These are phyloP conservation scores for Phytophthora europaea DNA, from an alignment of 352 stramenopile genomes.

Conservation along the genomic window DNA sequence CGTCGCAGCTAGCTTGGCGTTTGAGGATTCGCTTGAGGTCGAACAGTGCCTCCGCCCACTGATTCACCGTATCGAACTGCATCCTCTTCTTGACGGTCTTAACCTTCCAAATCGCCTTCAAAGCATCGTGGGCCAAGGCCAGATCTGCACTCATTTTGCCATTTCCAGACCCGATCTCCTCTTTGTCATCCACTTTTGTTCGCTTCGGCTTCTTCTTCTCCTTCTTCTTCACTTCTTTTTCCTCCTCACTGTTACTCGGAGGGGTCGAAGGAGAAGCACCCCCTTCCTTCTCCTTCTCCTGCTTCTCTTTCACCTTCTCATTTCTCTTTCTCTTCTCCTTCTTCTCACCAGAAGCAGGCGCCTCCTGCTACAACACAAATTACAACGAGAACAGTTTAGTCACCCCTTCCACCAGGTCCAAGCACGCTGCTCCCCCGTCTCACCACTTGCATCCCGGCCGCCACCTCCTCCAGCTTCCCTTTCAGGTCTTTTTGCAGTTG, in stretches of 20 bases:
- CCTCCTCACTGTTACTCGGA: slow-evolving; percentile 1
- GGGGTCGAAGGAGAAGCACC: not conserved
- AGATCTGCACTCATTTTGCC: slow-evolving; percentile 16
- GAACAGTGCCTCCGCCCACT: slow-evolving; percentile 24
- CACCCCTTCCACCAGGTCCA: not conserved
- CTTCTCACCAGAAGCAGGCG: not conserved
- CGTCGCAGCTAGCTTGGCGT: slow-evolving; percentile 14
- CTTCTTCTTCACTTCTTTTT: slow-evolving; percentile 1
- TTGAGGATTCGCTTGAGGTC: slow-evolving; percentile 30
- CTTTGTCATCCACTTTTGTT: not conserved
- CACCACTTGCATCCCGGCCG: slow-evolving; percentile 20
- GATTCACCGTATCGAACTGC: not conserved
- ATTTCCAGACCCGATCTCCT: not conserved
- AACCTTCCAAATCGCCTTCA: slow-evolving; percentile 18
- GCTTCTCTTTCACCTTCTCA: not conserved
- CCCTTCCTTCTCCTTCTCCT: not conserved
- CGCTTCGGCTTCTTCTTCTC: slow-evolving; percentile 23
- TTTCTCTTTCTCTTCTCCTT: slow-evolving; percentile 10
- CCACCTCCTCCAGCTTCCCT: slow-evolving; percentile 25
- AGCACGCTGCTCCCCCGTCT: not conserved
- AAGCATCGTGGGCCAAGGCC: slow-evolving; percentile 18
- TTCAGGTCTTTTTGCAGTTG: slow-evolving; percentile 25
- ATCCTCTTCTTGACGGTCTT: slow-evolving; percentile 21
- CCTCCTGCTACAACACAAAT: not conserved
- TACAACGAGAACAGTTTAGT: not conserved